Percentiles rank a stretch among this genome's conserved stretches.
Evolutionary conservation across 495 filamentous ascomycete genomes (phyloP).

Genomic region (Neurospora tetraspora): DNA sequence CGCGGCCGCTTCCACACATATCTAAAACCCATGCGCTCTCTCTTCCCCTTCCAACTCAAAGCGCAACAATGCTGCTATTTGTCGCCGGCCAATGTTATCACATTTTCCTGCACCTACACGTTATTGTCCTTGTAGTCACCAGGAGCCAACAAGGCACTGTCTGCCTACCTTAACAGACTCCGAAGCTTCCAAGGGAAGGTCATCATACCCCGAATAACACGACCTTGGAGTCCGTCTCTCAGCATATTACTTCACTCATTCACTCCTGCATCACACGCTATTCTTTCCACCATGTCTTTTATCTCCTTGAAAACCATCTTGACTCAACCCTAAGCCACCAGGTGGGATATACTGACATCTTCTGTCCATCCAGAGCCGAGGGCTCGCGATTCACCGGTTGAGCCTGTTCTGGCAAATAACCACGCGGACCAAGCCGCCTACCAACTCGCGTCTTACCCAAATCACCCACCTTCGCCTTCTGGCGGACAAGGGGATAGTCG

Average conservation of each 20-base stretch:
- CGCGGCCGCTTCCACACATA: background rate
- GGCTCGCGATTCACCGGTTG: constrained; percentile 13
- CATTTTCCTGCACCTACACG: background rate
- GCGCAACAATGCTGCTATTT: background rate
- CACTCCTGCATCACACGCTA: background rate
- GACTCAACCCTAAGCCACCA: background rate
- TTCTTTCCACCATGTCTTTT: background rate
- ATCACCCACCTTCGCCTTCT: constrained; percentile 12
- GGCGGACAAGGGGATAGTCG: constrained; percentile 9
- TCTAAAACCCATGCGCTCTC: background rate
- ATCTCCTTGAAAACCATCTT: background rate
- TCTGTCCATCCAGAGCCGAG: constrained; percentile 13
- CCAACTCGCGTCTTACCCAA: constrained; percentile 4
- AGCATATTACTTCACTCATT: background rate
- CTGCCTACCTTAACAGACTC: background rate
- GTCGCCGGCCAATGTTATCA: background rate
- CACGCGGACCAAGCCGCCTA: constrained; percentile 13
- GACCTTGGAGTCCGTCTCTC: no score
- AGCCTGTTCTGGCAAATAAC: constrained; percentile 10
- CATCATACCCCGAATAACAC: background rate
- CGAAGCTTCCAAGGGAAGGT: background rate
- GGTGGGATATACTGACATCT: constrained; percentile 9
- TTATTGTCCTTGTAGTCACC: background rate
- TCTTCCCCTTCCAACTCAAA: background rate
- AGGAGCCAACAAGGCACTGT: background rate